Conservation (phyloP, 257 asterid species). For the Ehretia macrophylla region DNA sequence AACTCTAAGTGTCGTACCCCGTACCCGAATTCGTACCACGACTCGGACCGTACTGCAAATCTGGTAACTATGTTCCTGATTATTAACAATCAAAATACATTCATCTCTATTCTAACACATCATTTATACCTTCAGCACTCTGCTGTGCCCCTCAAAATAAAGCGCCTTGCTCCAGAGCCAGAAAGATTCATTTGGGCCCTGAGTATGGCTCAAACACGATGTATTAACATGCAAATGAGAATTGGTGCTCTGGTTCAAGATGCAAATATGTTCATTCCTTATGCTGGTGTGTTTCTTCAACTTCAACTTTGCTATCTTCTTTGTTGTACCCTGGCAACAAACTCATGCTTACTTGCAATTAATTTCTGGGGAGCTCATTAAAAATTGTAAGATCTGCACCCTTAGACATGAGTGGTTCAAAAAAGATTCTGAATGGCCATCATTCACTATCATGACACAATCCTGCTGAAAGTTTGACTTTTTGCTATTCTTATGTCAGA, state of each 20-base stretch:
- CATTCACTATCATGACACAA: too few relatives aligned
- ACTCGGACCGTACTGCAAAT: too few relatives aligned
- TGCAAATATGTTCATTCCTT: slow-evolving; percentile 85
- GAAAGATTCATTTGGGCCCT: slow-evolving; percentile 96
- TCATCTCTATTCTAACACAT: slow-evolving; percentile 12
- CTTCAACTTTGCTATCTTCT: slow-evolving; percentile 4
- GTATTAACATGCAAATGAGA: slow-evolving; percentile 65
- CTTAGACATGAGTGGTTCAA: too few relatives aligned
- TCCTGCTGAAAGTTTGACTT: too few relatives aligned
- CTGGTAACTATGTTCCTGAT: too few relatives aligned
- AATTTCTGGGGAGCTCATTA: not conserved
- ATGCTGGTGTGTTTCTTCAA: slow-evolving; percentile 76
- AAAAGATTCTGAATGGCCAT: too few relatives aligned
- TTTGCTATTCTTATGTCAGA: too few relatives aligned
- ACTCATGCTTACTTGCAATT: not conserved
- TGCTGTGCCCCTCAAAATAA: slow-evolving; percentile 81
- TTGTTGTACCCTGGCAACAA: not conserved
- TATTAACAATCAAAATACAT: too few relatives aligned
- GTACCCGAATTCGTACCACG: too few relatives aligned
- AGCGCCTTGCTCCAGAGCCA: slow-evolving; percentile 87
- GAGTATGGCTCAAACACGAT: slow-evolving; percentile 86
- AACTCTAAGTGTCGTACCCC: too few relatives aligned
- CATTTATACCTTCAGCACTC: slow-evolving; percentile 58
- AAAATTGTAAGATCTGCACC: too few relatives aligned
- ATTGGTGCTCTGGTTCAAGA: slow-evolving; percentile 88